Conservation (phyloP, 2,329 filamentous ascomycete genomes). For the Talaromyces sp. region DNA sequence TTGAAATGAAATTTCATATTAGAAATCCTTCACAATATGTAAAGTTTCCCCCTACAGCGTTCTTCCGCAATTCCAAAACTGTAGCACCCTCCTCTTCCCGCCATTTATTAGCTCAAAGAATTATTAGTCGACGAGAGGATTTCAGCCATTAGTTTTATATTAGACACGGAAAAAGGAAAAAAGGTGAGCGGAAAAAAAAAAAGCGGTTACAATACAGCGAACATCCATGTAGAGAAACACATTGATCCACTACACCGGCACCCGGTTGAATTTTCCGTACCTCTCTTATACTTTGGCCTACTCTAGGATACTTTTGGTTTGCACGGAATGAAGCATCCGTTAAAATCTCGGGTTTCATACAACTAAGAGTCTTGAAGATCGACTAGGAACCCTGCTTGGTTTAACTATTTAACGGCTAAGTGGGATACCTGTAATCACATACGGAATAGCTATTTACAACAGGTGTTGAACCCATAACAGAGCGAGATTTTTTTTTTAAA, state of each 20-base stretch:
- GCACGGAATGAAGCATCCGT: background rate
- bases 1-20: background rate
- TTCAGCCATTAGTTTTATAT: background rate
- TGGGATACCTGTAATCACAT: too few species aligned
- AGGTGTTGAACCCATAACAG: too few species aligned
- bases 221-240: background rate
- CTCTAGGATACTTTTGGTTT: background rate
- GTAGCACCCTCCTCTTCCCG: background rate
- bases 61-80: background rate
- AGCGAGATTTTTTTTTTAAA: too few species aligned
- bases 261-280: background rate
- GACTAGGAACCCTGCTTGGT: background rate
- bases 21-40: background rate
- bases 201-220: background rate
- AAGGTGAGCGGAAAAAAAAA: background rate
- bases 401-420: background rate
- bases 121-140: background rate
- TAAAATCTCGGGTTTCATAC: background rate
- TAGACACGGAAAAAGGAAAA: background rate
- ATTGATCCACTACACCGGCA: slow-evolving; percentile 1
- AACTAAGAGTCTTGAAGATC: slow-evolving; percentile 5
- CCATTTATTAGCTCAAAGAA: background rate
- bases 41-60: background rate
- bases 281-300: background rate
- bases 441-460: too few species aligned